A percentile compares a stretch with the other conserved stretches of the same genome.
phyloP scores from a whole-genome alignment of 2,329 filamentous ascomycete species.

The Sphaerulina vaccinii region DNA sequence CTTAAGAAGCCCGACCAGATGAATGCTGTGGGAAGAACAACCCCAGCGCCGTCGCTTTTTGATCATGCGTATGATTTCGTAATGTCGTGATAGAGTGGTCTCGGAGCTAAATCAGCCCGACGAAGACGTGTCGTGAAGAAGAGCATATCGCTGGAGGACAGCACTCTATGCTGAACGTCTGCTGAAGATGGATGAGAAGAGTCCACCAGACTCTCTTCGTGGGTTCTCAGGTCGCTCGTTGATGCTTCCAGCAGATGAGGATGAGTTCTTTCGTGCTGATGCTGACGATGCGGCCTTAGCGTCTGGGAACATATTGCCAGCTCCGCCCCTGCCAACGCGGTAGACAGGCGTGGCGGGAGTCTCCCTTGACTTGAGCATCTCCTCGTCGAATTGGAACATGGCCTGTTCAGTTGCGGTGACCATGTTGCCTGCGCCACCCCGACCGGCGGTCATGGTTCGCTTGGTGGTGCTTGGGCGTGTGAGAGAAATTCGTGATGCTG shows the following conservation, averaged over 20 bases:
- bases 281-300: constrained; percentile 18
- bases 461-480: constrained; percentile 42
- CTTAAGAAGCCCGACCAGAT: constrained; percentile 5
- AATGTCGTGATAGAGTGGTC: constrained; percentile 9
- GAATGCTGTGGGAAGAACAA: not conserved
- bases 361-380: constrained; percentile 57
- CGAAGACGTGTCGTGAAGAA: not conserved
- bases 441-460: constrained; percentile 57
- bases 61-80: constrained; percentile 20
- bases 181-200: constrained; percentile 26
- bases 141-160: constrained; percentile 3
- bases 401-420: constrained; percentile 54
- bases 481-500: constrained; percentile 52
- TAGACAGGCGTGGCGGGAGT: constrained; percentile 55
- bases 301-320: constrained; percentile 53
- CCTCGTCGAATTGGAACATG: constrained; percentile 69
- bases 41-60: constrained; percentile 28
- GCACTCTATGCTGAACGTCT: constrained; percentile 22
- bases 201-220: constrained; percentile 14
- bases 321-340: constrained; percentile 62
- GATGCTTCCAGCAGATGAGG: constrained; percentile 22
- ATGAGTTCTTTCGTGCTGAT: constrained; percentile 11
- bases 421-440: constrained; percentile 61
- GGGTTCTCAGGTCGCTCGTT: constrained; percentile 30
- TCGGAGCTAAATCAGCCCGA: constrained; percentile 1